phyloP scores from a whole-genome alignment of 2,329 filamentous ascomycete species.

The Onygenales sp. region DNA sequence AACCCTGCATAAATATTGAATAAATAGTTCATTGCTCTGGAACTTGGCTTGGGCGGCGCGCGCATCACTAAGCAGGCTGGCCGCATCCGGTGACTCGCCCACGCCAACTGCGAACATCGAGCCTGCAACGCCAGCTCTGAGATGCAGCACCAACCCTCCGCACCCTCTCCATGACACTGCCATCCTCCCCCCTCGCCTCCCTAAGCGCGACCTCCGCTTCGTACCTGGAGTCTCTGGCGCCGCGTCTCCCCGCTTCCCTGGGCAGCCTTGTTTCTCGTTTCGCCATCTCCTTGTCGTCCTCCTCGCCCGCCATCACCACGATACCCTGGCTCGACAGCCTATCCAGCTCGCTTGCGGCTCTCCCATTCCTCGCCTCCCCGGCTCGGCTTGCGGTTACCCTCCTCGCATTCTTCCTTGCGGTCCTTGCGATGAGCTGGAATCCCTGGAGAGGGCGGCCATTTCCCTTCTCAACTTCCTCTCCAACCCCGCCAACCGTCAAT shows the following conservation, averaged over 20 bases:
- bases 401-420: not conserved
- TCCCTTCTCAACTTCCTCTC: slow-evolving; percentile 17
- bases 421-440: slow-evolving; percentile 2
- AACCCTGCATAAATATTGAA: too few relatives aligned
- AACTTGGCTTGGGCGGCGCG: not conserved
- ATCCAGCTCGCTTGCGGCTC: not conserved
- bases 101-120: not conserved
- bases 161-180: slow-evolving; percentile 26
- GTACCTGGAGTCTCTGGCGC: slow-evolving; percentile 27
- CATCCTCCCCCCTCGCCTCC: slow-evolving; percentile 27
- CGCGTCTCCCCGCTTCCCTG: slow-evolving; percentile 17
- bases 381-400: not conserved
- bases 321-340: not conserved
- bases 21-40: not conserved
- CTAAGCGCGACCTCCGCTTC: slow-evolving; percentile 32
- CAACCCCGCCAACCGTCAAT: slow-evolving; percentile 24
- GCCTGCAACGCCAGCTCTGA: not conserved
- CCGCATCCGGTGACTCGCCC: not conserved
- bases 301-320: not conserved
- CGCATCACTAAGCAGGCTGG: not conserved
- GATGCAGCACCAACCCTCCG: not conserved
- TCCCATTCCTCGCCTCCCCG: not conserved
- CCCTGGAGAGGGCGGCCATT: slow-evolving; percentile 23
- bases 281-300: slow-evolving; percentile 8
- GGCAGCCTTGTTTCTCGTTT: not conserved